A percentile compares a stretch with the other conserved stretches of the same genome.
phyloP scores from a whole-genome alignment of 2,329 filamentous ascomycete genomes.

The Fonsecaea nubica region DNA sequence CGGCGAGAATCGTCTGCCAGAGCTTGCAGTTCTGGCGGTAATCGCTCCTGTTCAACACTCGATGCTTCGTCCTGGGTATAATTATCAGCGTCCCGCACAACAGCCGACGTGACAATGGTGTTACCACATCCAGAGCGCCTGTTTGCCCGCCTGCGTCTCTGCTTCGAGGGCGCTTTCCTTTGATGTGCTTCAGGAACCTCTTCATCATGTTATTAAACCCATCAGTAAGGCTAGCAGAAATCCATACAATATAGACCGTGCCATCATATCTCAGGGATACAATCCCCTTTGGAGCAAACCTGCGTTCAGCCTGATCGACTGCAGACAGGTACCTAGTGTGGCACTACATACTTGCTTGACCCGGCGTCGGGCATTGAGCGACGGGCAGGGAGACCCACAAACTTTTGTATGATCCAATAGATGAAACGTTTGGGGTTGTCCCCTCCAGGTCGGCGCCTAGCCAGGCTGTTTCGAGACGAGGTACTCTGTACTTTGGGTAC shows the following conservation, averaged over 20 bases:
- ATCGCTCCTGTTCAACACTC: conserved; percentile 15
- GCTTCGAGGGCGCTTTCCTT: conserved; percentile 4
- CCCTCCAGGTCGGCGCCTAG: too few species aligned
- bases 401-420: too few species aligned
- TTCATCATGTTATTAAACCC: conserved; percentile 9
- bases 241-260: background rate
- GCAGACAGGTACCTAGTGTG: background rate
- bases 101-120: conserved; percentile 10
- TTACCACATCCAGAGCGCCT: conserved; percentile 9
- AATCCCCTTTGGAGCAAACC: background rate
- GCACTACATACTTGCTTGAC: background rate
- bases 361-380: background rate
- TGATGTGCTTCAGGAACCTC: conserved; percentile 19
- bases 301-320: background rate
- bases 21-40: conserved; percentile 19
- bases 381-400: too few species aligned
- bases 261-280: background rate
- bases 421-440: too few species aligned
- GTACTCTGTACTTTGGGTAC: too few species aligned
- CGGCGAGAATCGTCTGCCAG: conserved; percentile 16
- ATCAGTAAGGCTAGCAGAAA: background rate
- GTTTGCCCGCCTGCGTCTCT: conserved; percentile 6
- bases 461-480: too few species aligned
- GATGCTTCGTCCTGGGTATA: conserved; percentile 12
- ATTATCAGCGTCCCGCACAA: conserved; percentile 9